Conservation (phyloP, 345 rosid species). For the Dipteronia sinensis region DNA sequence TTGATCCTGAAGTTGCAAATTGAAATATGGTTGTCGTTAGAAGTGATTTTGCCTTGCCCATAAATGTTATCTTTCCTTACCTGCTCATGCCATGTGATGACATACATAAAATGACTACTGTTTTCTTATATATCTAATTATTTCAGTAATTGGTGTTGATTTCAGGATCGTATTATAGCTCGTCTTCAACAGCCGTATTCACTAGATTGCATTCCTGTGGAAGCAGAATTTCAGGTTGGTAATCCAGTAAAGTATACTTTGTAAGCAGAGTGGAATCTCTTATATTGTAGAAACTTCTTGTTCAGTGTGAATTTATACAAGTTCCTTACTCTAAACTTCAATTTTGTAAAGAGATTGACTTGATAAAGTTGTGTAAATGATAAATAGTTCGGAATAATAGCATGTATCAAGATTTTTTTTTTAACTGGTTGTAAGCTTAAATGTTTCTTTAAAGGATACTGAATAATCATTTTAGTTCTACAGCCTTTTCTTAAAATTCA, state of each 20-base stretch:
- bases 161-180: slow-evolving; percentile 94
- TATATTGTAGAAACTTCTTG: not conserved
- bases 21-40: not conserved
- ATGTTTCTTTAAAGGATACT: not conserved
- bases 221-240: slow-evolving; percentile 96
- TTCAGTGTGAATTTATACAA: not conserved
- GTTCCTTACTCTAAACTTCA: not conserved
- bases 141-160: slow-evolving; percentile 15
- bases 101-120: not conserved
- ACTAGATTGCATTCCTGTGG: slow-evolving; percentile 97
- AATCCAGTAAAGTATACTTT: slow-evolving; percentile 1
- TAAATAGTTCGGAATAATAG: not conserved
- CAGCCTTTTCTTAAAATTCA: not conserved
- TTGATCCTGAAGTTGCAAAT: slow-evolving; percentile 3
- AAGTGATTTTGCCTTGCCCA: not conserved
- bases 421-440: not conserved
- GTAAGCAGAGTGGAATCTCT: not conserved
- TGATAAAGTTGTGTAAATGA: not conserved
- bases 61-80: not conserved
- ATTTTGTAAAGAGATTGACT: not conserved
- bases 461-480: not conserved
- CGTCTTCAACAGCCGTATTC: slow-evolving; percentile 99
- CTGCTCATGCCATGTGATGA: not conserved
- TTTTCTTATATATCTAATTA: not conserved
- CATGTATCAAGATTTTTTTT: not conserved